Conservation (phyloP, 345 rosid species). For the Ceriops tagal region DNA sequence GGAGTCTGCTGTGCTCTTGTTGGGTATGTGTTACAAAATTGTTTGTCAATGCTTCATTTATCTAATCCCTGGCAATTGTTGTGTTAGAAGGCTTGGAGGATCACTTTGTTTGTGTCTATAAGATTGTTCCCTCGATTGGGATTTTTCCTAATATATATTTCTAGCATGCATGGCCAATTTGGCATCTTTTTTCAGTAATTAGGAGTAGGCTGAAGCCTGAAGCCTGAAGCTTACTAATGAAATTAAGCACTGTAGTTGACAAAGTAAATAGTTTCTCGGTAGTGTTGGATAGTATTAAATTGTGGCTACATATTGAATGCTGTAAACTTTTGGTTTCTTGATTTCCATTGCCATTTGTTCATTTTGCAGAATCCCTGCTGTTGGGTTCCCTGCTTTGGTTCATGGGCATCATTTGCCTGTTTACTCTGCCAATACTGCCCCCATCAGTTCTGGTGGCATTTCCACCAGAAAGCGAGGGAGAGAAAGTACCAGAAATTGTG, state of each 20-base stretch:
- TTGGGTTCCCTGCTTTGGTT: constrained; percentile 99
- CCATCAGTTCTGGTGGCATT: constrained; percentile 34
- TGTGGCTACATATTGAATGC: background rate
- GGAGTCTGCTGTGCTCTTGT: constrained; percentile 99
- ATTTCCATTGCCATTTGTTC: background rate
- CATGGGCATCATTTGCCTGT: constrained; percentile 80
- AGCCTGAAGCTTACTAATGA: no score
- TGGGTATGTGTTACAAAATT: constrained; percentile 51
- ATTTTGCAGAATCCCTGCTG: constrained; percentile 97
- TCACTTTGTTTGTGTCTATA: no score
- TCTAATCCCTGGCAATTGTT: background rate
- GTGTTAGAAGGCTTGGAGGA: background rate
- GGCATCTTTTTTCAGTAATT: background rate
- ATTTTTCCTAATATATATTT: no score
- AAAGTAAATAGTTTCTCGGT: background rate
- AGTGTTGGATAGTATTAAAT: no score
- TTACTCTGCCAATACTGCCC: constrained; percentile 36
- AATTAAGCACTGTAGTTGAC: background rate
- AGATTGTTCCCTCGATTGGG: no score
- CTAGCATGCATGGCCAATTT: background rate
- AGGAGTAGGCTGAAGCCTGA: no score
- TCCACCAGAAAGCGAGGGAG: constrained; percentile 36
- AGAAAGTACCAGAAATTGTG: constrained; percentile 36
- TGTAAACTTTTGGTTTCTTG: background rate
- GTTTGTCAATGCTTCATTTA: background rate